phyloP scores from a whole-genome alignment of 805 yeast species.

The Pichia pseudocactophila region DNA sequence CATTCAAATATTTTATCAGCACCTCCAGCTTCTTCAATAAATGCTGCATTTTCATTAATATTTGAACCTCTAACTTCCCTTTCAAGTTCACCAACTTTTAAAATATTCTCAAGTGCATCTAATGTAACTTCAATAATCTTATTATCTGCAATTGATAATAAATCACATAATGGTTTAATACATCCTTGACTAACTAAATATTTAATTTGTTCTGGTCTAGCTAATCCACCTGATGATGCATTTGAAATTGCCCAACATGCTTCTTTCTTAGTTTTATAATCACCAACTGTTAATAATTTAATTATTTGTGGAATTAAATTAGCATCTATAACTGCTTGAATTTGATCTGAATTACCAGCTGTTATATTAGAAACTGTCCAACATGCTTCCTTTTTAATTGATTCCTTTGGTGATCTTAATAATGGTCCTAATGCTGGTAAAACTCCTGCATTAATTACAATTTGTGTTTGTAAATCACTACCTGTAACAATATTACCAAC shows the following conservation, averaged over 20 bases:
- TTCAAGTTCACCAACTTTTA: constrained; percentile 90
- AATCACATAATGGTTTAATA: constrained; percentile 93
- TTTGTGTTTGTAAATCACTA: constrained; percentile 90
- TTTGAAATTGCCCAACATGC: constrained; percentile 99
- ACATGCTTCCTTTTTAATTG: constrained; percentile 94
- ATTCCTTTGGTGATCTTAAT: constrained; percentile 77
- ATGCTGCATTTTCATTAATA: constrained; percentile 81
- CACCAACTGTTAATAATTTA: constrained; percentile 66
- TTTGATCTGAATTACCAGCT: constrained; percentile 93
- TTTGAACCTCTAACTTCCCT: constrained; percentile 63
- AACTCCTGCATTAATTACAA: constrained; percentile 88
- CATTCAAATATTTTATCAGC: constrained; percentile 92
- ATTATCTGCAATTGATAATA: constrained; percentile 79
- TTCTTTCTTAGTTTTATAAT: constrained; percentile 93
- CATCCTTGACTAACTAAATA: constrained; percentile 93
- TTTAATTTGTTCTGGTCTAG: constrained; percentile 87
- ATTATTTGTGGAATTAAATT: constrained; percentile 90
- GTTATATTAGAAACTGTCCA: constrained; percentile 98
- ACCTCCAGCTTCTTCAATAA: constrained; percentile 97
- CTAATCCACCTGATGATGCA: constrained; percentile 92
- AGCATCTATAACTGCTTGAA: constrained; percentile 92
- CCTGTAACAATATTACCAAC: constrained; percentile 98
- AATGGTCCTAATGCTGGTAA: constrained; percentile 76
- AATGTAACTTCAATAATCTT: constrained; percentile 90
- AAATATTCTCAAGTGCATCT: constrained; percentile 89